These are phyloP conservation scores for Nemania diffusa DNA, from an alignment of 2,329 filamentous ascomycete genomes.

Conservation along the genomic window DNA sequence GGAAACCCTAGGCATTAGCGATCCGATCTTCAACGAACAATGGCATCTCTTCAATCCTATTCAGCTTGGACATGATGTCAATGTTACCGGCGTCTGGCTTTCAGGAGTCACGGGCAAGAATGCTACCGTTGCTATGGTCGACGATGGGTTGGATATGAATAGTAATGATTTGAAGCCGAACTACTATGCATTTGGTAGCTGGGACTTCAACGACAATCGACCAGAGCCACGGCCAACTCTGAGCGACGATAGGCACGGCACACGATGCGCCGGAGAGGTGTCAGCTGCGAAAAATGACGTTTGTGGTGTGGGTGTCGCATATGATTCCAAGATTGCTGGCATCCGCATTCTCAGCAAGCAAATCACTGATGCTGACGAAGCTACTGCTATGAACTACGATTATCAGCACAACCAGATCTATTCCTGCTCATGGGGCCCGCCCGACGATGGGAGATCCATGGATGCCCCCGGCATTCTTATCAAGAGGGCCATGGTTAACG, in stretches of 20 bases:
- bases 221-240: slow-evolving; percentile 84
- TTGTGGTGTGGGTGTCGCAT: slow-evolving; percentile 95
- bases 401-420: slow-evolving; percentile 95
- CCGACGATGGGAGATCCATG: slow-evolving; percentile 94
- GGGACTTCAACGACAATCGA: slow-evolving; percentile 91
- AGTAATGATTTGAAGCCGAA: slow-evolving; percentile 92
- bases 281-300: slow-evolving; percentile 91
- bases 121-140: slow-evolving; percentile 90
- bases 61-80: slow-evolving; percentile 88
- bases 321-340: slow-evolving; percentile 88
- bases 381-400: slow-evolving; percentile 89
- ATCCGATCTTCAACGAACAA: slow-evolving; percentile 93
- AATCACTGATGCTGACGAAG: slow-evolving; percentile 93
- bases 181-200: slow-evolving; percentile 92
- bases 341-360: slow-evolving; percentile 91
- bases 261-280: slow-evolving; percentile 93
- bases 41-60: slow-evolving; percentile 93
- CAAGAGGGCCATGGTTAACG: slow-evolving; percentile 88
- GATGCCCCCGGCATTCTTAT: slow-evolving; percentile 92
- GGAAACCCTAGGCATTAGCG: slow-evolving; percentile 75
- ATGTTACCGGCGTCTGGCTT: slow-evolving; percentile 93
- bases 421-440: slow-evolving; percentile 98
- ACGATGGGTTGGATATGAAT: slow-evolving; percentile 96
- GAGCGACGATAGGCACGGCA: slow-evolving; percentile 88
- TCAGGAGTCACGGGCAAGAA: slow-evolving; percentile 91